Evolutionary conservation across 768 basidiomycete genomes (phyloP), one percentile per base, ranked within the genome.

Genomic region (Polyporus arcularius): DNA sequence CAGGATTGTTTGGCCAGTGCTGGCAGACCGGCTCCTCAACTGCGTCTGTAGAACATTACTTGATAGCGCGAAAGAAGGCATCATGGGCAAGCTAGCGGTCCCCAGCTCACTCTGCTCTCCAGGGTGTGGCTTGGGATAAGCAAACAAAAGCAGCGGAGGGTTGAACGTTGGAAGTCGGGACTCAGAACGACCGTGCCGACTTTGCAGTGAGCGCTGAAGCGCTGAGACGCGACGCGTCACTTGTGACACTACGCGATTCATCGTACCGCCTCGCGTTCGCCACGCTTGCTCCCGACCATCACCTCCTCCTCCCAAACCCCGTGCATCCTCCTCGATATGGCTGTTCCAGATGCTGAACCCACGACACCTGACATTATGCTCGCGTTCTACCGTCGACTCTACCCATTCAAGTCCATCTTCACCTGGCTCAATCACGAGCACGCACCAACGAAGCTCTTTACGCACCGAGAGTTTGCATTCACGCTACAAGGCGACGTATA

Each of bases 371-470:
- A 88, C 69, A 78, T 88, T 53, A 89, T 89, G 86, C 73, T 82
- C 26, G 79, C 82, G 10, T 99, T 94, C 75, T 98, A 99, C 77
- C 82, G 87, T 45, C 85, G 94, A 47, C 79, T 98, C 1, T 98
- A 96, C 73, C 97, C 97, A 2, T 98, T 93, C 83, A 91, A 94
- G 71, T 89, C 93, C 0, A 83, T 98, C 64, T 98, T 89, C 76
- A 82, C 84, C 60, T 99, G 97, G 97, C 81, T 99, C 26, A 98
- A 98, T 71, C 96, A 98, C 64, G 90, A 89, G 63, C 89, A 92
- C 62, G 78, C 81, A 57, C 84, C 96, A 1, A 83, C 87, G 12
- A 86, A 84, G 61, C 84, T 92, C 51, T 98, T 93, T 72, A 94
- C 92, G 3, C 87, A 98, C 70, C 89, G 97, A 71, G 97, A 99